Percentiles rank a stretch among this genome's conserved stretches.
Evolutionary conservation across 2,329 filamentous ascomycete species (phyloP).

Genomic region (Sporothrix mexicana): DNA sequence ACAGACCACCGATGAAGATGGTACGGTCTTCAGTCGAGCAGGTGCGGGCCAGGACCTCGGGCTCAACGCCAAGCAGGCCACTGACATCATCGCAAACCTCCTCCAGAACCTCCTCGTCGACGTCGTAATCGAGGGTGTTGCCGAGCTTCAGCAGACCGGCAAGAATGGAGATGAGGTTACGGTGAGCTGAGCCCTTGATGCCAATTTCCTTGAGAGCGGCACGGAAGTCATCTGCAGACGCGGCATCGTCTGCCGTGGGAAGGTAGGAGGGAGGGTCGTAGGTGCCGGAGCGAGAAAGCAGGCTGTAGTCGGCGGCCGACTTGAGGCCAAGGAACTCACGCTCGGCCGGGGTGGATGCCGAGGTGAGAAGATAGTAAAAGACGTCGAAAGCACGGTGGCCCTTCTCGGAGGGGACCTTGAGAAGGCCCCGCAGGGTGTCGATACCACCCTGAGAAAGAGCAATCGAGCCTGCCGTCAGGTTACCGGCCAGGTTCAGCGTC

Average conservation of each 20-base stretch:
- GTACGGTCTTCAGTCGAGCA: slow-evolving; percentile 85
- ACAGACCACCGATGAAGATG: slow-evolving; percentile 82
- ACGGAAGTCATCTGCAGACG: slow-evolving; percentile 91
- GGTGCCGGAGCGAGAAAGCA: slow-evolving; percentile 83
- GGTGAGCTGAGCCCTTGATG: slow-evolving; percentile 83
- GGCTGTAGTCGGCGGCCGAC: slow-evolving; percentile 73
- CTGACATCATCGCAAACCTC: slow-evolving; percentile 89
- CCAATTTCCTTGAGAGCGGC: slow-evolving; percentile 86
- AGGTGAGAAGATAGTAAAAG: slow-evolving; percentile 94
- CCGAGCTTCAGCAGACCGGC: slow-evolving; percentile 90
- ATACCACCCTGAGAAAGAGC: slow-evolving; percentile 87
- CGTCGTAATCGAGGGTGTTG: slow-evolving; percentile 81
- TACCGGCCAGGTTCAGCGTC: slow-evolving; percentile 80
- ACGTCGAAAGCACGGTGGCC: slow-evolving; percentile 95
- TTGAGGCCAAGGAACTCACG: slow-evolving; percentile 86
- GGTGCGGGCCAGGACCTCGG: slow-evolving; percentile 77
- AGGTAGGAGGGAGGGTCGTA: slow-evolving; percentile 87
- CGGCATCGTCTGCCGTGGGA: slow-evolving; percentile 89
- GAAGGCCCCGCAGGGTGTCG: slow-evolving; percentile 78
- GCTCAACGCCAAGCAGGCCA: slow-evolving; percentile 83
- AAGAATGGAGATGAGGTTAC: slow-evolving; percentile 83
- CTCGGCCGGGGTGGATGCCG: slow-evolving; percentile 86
- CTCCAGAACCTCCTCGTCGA: slow-evolving; percentile 84
- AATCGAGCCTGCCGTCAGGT: slow-evolving; percentile 74
- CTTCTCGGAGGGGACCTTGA: slow-evolving; percentile 77